Evolutionary conservation across 768 basidiomycete genomes (phyloP).

Genomic region (Mycena haematopus): DNA sequence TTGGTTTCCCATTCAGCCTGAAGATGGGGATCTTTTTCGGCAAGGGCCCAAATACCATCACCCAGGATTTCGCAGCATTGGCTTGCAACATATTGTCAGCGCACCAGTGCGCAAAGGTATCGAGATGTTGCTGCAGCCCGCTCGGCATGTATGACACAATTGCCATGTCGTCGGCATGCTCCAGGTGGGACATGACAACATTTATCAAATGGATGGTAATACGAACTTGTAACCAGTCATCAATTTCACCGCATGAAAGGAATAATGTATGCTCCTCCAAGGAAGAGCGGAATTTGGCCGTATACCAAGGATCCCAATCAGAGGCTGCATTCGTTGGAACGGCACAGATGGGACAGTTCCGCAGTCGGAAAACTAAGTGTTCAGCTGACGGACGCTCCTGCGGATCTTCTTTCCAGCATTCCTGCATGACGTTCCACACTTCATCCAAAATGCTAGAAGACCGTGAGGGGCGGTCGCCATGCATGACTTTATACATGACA

Average conservation of each 20-base stretch:
- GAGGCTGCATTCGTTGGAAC: constrained; percentile 9
- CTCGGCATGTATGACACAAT: neutral
- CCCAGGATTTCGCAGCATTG: too few relatives aligned
- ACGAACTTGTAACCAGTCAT: constrained; percentile 25
- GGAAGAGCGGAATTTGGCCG: constrained; percentile 26
- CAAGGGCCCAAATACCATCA: too few relatives aligned
- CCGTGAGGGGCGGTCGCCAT: constrained; percentile 10
- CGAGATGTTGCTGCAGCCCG: neutral
- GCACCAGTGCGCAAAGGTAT: too few relatives aligned
- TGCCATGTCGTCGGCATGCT: too few relatives aligned
- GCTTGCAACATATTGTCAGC: neutral
- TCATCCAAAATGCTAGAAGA: constrained; percentile 4
- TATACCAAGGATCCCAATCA: constrained; percentile 27
- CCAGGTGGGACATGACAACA: too few relatives aligned
- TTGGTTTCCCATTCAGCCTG: too few relatives aligned
- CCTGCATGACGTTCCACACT: constrained; percentile 24
- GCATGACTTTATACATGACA: constrained; percentile 32
- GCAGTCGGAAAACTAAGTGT: constrained; percentile 20
- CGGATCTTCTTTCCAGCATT: constrained; percentile 20
- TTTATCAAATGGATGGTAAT: neutral
- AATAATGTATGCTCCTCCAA: constrained; percentile 29
- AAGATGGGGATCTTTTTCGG: too few relatives aligned
- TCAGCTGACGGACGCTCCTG: constrained; percentile 13
- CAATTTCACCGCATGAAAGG: constrained; percentile 19
- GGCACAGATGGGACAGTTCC: constrained; percentile 18